Base-by-base conservation (phyloP, 495 filamentous ascomycete species). In the Hypoxylon intermedium region DNA sequence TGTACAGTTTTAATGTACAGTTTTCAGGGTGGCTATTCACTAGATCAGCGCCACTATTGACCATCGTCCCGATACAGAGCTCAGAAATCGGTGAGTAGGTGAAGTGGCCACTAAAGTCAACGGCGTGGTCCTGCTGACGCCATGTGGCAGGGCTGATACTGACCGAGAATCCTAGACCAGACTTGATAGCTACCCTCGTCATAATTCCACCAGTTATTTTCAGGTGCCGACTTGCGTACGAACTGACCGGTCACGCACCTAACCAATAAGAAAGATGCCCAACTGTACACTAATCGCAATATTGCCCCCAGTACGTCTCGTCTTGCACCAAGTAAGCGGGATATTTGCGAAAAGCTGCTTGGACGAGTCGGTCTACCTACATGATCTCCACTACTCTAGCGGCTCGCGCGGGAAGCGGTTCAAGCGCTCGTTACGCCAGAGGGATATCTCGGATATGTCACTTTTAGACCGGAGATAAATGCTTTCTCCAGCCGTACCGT, bases 121-220 rank as follows among this genome's bases (percentile, higher is more conserved):
- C 12, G 12, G 6, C 33, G 23, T 36, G 36, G 19, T 13, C 15
- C 31, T 46, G 55, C 55, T 59, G 47, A 52, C 55, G 55, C 55
- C 57, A 46, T 30, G 12, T 59, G 34, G 31, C 26, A 53, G 40
- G 31, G 41, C 41, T 60, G 48, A 52, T 47, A 31, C 26, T 46
- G 42, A 53, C 49, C 42, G 57, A 40, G 6, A 26, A 40, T 34
- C 40, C 38, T 21, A 40, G 38, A 28, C 21, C 3, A 51, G 30
- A 46, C 28, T 19, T 38, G 42, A 38, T 46, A 55, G 7, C 38
- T 19, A 7, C 19, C 23, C 21, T 42, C 41, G 3, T 26, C 9
- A 24, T 15, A 21, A 41, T 33, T 30, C 20, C 2, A 7, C 48
- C 31, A 38, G 47, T 30, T 42, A 16, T 24, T 5, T 46, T 26